Evolutionary conservation across 2,329 filamentous ascomycete genomes (phyloP).

Genomic region (Cercospora zeae-maydis): DNA sequence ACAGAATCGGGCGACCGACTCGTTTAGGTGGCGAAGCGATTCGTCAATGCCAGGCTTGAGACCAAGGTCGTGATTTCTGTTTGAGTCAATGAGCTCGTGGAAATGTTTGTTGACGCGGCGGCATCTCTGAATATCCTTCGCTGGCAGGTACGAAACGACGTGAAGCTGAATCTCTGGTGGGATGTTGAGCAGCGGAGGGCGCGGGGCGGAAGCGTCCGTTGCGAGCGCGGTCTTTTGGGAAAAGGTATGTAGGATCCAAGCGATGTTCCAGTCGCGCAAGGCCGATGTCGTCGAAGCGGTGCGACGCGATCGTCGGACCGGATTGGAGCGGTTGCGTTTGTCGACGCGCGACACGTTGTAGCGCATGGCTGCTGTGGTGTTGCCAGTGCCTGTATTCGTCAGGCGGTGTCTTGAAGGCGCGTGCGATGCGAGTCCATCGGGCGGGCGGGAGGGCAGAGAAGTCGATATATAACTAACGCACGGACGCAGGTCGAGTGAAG

Average conservation of each 20-base stretch:
- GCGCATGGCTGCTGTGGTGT: neutral
- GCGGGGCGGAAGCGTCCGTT: neutral
- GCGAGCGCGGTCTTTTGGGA: neutral
- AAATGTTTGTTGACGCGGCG: slow-evolving; percentile 1
- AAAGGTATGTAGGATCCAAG: neutral
- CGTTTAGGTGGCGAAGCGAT: neutral
- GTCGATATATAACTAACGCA: neutral
- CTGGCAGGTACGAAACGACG: neutral
- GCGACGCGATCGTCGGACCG: neutral
- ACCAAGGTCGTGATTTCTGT: neutral
- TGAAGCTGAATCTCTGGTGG: slow-evolving; percentile 8
- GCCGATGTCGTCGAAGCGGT: neutral
- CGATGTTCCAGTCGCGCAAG: neutral
- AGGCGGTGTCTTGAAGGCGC: neutral
- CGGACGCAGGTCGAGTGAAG: neutral
- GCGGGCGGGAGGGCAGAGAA: neutral
- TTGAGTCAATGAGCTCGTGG: neutral
- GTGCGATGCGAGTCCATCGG: neutral
- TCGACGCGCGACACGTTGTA: neutral
- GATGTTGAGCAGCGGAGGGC: neutral
- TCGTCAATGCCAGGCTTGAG: neutral
- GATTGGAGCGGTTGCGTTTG: neutral
- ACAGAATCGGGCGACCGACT: neutral
- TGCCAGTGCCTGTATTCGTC: neutral
- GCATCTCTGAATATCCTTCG: slow-evolving; percentile 6